Conservation (phyloP, 768 basidiomycete species). For the Phaeolepiota aurea region DNA sequence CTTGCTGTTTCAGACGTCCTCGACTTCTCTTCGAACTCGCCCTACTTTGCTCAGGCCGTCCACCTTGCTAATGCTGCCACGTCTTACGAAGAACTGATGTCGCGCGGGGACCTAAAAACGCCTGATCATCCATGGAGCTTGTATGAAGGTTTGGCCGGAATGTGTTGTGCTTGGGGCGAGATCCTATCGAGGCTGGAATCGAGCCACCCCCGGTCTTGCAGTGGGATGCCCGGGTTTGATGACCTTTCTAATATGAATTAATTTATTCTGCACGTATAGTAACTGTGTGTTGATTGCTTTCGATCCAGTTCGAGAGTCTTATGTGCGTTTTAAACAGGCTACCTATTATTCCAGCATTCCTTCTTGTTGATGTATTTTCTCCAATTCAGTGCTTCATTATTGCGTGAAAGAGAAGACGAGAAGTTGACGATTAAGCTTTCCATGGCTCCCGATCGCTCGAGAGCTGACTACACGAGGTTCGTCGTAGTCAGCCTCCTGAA, state of each 20-base stretch:
- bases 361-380: no score
- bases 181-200: slow-evolving; percentile 23
- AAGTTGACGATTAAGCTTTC: no score
- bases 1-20: slow-evolving; percentile 38
- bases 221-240: slow-evolving; percentile 31
- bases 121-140: slow-evolving; percentile 50
- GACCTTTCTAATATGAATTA: slow-evolving; percentile 24
- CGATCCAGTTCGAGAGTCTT: no score
- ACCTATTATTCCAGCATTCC: no score
- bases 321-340: no score
- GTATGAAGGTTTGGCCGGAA: slow-evolving; percentile 50
- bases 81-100: slow-evolving; percentile 20
- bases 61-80: slow-evolving; percentile 41
- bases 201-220: slow-evolving; percentile 10
- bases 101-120: slow-evolving; percentile 29
- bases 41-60: slow-evolving; percentile 30
- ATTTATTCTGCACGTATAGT: no score
- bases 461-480: no score
- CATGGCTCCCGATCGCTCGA: no score
- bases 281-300: no score
- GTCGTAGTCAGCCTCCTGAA: no score
- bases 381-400: no score
- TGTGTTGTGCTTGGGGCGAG: slow-evolving; percentile 50
- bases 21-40: slow-evolving; percentile 15
- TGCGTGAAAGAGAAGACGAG: no score